Evolutionary conservation across 345 rosid genomes (phyloP).

Genomic region (Syzygium aqueum): DNA sequence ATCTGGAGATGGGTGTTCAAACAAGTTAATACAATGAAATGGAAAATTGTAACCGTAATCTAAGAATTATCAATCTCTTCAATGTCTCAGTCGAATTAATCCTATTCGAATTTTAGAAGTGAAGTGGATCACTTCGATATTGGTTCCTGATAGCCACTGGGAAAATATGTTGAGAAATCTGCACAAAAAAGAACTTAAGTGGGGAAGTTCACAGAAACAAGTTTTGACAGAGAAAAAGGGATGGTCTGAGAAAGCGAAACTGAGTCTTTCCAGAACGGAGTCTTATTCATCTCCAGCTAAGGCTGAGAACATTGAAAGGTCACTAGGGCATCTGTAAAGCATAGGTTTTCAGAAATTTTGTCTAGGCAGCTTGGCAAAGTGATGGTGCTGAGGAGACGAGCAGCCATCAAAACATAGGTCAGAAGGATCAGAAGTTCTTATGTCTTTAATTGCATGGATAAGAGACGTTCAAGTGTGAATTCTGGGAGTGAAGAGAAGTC

Average conservation of each 20-base stretch:
- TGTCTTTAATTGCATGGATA: background rate
- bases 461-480: conserved; percentile 31
- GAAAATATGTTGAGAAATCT: conserved; percentile 83
- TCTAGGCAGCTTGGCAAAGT: conserved; percentile 41
- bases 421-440: conserved; percentile 11
- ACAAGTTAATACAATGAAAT: no score
- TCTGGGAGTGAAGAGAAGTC: conserved; percentile 52
- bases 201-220: conserved; percentile 26
- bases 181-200: conserved; percentile 47
- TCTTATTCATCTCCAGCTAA: conserved; percentile 55
- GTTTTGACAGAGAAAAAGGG: conserved; percentile 35
- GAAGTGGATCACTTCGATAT: no score
- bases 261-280: conserved; percentile 52
- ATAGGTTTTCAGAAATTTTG: conserved; percentile 66
- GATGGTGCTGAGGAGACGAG: conserved; percentile 23
- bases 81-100: background rate
- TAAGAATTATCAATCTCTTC: background rate
- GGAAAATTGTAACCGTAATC: background rate
- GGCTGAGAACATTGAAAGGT: conserved; percentile 15
- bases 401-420: conserved; percentile 6
- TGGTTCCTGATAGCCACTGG: conserved; percentile 79
- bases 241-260: conserved; percentile 63
- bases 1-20: no score
- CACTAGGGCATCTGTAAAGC: conserved; percentile 34
- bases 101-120: no score